Percentiles rank a stretch among this genome's conserved stretches.
Evolutionary conservation across 805 yeast genomes (phyloP).

Genomic region (Candida koratica): DNA sequence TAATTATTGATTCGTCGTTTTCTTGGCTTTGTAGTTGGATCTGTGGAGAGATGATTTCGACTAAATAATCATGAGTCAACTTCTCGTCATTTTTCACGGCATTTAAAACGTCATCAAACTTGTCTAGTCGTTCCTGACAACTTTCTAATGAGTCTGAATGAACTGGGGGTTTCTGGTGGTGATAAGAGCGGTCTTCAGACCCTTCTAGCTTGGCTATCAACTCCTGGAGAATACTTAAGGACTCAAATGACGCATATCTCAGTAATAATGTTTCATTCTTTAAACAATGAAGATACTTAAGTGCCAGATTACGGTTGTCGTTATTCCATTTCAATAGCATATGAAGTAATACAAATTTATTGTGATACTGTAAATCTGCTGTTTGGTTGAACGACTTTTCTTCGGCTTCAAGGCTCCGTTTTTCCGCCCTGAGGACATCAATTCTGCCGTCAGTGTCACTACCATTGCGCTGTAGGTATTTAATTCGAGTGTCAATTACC

Average conservation of each 20-base stretch:
- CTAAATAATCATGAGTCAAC: constrained; percentile 36
- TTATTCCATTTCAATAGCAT: constrained; percentile 44
- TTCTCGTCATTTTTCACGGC: constrained; percentile 19
- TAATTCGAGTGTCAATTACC: constrained; percentile 23
- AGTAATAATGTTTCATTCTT: constrained; percentile 23
- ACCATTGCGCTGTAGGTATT: constrained; percentile 18
- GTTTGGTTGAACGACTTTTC: constrained; percentile 11
- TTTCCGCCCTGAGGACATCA: constrained; percentile 19
- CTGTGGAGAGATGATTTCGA: constrained; percentile 41
- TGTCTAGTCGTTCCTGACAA: constrained; percentile 21
- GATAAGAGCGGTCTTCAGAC: constrained; percentile 11
- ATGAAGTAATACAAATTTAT: constrained; percentile 34
- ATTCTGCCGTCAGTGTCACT: constrained; percentile 16
- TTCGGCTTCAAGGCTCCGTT: constrained; percentile 10
- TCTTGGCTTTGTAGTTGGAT: constrained; percentile 41
- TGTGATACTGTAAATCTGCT: constrained; percentile 25
- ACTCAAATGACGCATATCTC: constrained; percentile 33
- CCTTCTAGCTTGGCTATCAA: constrained; percentile 25
- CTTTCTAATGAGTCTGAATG: background rate
- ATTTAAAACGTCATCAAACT: constrained; percentile 31
- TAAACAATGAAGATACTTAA: constrained; percentile 37
- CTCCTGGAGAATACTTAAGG: constrained; percentile 31
- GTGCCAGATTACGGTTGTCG: constrained; percentile 28
- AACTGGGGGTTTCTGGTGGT: background rate
- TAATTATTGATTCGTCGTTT: constrained; percentile 49